These are phyloP conservation scores for Coleophoma cylindrospora DNA, from an alignment of 2,329 filamentous ascomycete species.

Conservation along the genomic window DNA sequence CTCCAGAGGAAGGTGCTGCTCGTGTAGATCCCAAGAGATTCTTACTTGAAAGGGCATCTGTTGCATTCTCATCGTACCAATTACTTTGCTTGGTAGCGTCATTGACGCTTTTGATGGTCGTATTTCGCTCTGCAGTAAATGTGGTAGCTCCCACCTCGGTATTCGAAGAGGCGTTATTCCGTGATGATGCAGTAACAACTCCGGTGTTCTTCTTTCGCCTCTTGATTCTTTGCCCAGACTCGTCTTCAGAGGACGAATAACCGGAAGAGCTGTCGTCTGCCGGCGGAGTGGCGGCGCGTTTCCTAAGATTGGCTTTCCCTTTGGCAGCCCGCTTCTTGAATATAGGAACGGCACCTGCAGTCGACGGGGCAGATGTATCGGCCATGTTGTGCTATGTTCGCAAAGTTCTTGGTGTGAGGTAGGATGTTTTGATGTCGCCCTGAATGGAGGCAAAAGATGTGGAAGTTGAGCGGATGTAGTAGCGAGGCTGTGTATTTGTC, in stretches of 20 bases:
- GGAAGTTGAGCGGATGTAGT: too few relatives aligned
- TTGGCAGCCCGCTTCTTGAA: conserved; percentile 87
- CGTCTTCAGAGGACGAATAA: conserved; percentile 72
- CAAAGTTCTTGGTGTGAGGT: too few relatives aligned
- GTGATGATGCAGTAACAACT: conserved; percentile 61
- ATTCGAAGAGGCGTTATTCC: conserved; percentile 32
- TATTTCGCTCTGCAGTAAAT: conserved; percentile 55
- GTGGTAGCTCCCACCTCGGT: conserved; percentile 45
- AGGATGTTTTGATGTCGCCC: too few relatives aligned
- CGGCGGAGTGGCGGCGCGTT: conserved; percentile 74
- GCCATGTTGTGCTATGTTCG: too few relatives aligned
- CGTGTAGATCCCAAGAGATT: conserved; percentile 56
- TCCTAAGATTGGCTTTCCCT: conserved; percentile 71
- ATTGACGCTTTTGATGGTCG: conserved; percentile 62
- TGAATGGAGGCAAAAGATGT: too few relatives aligned
- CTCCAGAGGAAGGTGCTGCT: conserved; percentile 23
- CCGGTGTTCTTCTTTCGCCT: conserved; percentile 65
- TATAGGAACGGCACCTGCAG: conserved; percentile 41
- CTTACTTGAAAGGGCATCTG: conserved; percentile 32
- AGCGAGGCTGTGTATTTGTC: too few relatives aligned
- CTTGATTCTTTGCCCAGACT: conserved; percentile 73
- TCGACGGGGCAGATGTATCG: not conserved
- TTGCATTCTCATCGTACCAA: conserved; percentile 77
- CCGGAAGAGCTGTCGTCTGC: conserved; percentile 56
- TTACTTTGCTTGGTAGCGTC: conserved; percentile 87